Conservation (phyloP, 495 filamentous ascomycete species). For the Lineolata rhizophorae region DNA sequence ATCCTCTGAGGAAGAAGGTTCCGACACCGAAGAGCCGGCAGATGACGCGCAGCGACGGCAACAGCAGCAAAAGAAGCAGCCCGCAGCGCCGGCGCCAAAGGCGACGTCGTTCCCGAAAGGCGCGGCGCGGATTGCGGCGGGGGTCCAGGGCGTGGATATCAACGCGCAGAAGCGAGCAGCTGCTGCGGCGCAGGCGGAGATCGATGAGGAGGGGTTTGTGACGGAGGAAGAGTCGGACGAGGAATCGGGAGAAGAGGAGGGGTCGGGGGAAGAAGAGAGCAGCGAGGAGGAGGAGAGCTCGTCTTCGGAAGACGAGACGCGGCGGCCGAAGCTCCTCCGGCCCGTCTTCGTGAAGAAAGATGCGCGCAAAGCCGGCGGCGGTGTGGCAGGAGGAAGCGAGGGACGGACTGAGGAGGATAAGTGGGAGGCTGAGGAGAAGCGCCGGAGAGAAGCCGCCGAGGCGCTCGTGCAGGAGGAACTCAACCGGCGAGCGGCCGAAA, state of each 20-base stretch:
- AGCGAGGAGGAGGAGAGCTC: constrained; percentile 53
- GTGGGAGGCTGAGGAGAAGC: constrained; percentile 34
- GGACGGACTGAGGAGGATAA: constrained; percentile 22
- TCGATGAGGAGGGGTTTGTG: constrained; percentile 15
- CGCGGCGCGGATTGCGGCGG: constrained; percentile 16
- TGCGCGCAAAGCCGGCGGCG: constrained; percentile 28
- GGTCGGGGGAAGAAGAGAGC: constrained; percentile 28
- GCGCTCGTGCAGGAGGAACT: constrained; percentile 74
- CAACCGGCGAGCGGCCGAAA: constrained; percentile 52
- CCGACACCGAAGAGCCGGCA: constrained; percentile 33
- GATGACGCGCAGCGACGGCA: too few relatives aligned
- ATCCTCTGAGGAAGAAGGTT: constrained; percentile 34
- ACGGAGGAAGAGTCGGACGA: constrained; percentile 9
- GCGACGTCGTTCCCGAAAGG: constrained; percentile 28
- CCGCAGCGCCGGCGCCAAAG: constrained; percentile 29
- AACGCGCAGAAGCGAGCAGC: constrained; percentile 28
- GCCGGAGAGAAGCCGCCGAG: constrained; percentile 45
- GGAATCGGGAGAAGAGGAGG: constrained; percentile 18
- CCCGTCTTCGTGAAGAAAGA: constrained; percentile 85
- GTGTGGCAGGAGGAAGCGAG: constrained; percentile 10
- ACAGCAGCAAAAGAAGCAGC: constrained; percentile 6
- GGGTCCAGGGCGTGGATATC: constrained; percentile 37
- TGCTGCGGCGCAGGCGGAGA: constrained; percentile 6
- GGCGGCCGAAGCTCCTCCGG: constrained; percentile 45
- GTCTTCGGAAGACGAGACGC: constrained; percentile 12